Base-by-base conservation (phyloP, 768 basidiomycete genomes). In the Amanita inopinata region DNA sequence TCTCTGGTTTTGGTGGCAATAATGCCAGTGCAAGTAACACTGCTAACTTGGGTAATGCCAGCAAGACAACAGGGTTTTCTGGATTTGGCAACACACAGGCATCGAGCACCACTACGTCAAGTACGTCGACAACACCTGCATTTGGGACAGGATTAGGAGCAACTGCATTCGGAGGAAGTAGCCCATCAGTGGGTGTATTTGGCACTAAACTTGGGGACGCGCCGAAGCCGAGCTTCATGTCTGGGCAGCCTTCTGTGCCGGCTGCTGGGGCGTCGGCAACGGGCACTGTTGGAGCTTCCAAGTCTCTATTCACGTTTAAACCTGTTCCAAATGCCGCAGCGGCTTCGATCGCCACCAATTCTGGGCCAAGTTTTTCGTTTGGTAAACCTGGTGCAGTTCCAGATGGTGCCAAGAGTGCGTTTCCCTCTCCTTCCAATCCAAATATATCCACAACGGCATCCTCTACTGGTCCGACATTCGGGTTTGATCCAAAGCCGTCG, bases 141-240 rank as follows among this genome's bases (percentile, higher is more conserved):
- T 37, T 44, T 31, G 33, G 41, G 5, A 11, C 43, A 4, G 33
- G 24, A 6, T 12, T 25, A 36, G 25, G 18, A 22, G 34, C 8
- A 5, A 24, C 5, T 15, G 19, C 33, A 28, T 36, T 43, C 24
- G 34, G 34, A 12, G 23, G 22, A 19, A 14, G 17, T 18, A 34
- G 42, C 7, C 3, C n/a, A 28, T 7, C 27, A 28, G n/a, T 5
- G 22, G 34, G 12, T 25, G 14, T 15, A 30, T 45, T 38, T 38
- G 30, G 17, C 10, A 23, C 50, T 4, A 49, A 45, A 15, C 23
- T 39, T 14, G 33, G 44, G 12, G 51, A 56, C 46, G 22, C 52
- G 25, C 33, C 47, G 19, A 52, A 55, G 38, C 3, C 49, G 9
- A 24, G 45, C 14, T 49, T 49, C 42, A 12, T 25, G 12, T 51